Evolutionary conservation across 331 rosid species (phyloP).

Genomic region (Rhamnella rubrinervis): DNA sequence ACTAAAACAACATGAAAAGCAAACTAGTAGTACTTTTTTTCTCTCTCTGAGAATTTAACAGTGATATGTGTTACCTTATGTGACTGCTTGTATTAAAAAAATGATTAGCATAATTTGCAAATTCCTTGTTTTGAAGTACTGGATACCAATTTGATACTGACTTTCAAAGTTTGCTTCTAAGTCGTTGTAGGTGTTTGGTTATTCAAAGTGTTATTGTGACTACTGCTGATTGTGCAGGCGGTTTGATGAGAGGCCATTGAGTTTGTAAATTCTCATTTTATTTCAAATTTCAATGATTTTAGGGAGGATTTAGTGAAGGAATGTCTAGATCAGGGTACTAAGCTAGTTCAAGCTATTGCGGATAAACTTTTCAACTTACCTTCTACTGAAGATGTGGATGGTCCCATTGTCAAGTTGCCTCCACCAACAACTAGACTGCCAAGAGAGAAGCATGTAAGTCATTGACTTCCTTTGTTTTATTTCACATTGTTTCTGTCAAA

Average conservation of each 20-base stretch:
- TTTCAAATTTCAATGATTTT: not conserved
- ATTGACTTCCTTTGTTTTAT: not conserved
- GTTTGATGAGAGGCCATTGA: not conserved
- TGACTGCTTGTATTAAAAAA: not conserved
- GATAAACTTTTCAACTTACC: conserved; percentile 62
- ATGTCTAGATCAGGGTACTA: conserved; percentile 62
- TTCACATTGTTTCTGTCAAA: not conserved
- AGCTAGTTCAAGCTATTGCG: conserved; percentile 68
- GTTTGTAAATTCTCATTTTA: not conserved
- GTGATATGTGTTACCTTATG: not conserved
- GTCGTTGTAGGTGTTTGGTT: not conserved
- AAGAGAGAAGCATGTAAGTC: conserved; percentile 72
- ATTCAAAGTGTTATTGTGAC: not conserved
- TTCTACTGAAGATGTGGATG: conserved; percentile 67
- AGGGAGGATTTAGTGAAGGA: conserved; percentile 65
- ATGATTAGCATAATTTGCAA: not conserved
- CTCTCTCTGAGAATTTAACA: too few relatives aligned
- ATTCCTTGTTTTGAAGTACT: not conserved
- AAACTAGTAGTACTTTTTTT: too few relatives aligned
- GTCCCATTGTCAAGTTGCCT: conserved; percentile 78
- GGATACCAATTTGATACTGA: not conserved
- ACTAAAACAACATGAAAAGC: too few relatives aligned
- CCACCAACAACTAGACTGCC: conserved; percentile 67
- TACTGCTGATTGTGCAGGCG: not conserved
- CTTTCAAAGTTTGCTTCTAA: not conserved